Evolutionary conservation across 768 basidiomycete species (phyloP).

Genomic region (Dacryopinax primogenitus): DNA sequence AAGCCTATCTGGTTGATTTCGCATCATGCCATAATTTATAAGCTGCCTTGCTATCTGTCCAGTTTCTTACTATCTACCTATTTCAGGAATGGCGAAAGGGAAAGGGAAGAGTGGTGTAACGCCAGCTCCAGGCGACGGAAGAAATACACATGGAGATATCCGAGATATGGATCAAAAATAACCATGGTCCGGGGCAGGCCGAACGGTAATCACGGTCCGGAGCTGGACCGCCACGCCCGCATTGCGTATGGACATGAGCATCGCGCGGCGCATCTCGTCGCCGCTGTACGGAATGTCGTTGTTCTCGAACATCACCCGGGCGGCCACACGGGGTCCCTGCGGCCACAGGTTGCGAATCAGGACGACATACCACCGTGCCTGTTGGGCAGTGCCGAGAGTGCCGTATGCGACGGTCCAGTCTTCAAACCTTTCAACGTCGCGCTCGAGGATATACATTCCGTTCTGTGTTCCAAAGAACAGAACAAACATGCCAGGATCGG

Average conservation of each 20-base stretch:
- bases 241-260: background rate
- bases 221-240: background rate
- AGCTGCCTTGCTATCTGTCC: too few species aligned
- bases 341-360: background rate
- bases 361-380: background rate
- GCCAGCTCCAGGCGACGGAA: background rate
- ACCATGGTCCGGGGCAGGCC: background rate
- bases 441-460: background rate
- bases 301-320: slow-evolving; percentile 3
- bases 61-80: background rate
- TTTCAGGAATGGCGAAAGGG: background rate
- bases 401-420: background rate
- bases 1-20: background rate
- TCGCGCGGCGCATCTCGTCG: background rate
- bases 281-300: slow-evolving; percentile 2
- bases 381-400: background rate
- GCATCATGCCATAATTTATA: background rate
- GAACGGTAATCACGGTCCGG: background rate
- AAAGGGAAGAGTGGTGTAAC: background rate
- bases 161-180: slow-evolving; percentile 2
- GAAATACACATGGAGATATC: background rate
- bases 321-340: background rate
- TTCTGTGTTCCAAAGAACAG: background rate
- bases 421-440: background rate
- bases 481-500: background rate